These are phyloP conservation scores for Westerdykella sp. DNA, from an alignment of 2,329 filamentous ascomycete genomes.

Conservation along the genomic window DNA sequence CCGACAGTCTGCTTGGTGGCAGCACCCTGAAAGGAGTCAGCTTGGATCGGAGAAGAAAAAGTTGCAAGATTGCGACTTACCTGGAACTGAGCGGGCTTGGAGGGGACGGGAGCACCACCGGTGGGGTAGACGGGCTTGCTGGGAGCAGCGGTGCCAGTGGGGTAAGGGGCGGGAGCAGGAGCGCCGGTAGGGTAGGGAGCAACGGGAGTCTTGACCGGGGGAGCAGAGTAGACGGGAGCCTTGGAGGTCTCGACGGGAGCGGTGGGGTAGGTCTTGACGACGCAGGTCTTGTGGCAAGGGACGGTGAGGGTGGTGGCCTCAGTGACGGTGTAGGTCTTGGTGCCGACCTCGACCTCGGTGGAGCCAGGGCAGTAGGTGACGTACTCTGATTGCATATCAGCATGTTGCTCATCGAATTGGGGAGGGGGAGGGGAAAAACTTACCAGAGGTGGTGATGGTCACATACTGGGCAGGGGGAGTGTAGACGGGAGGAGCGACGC, in stretches of 20 bases:
- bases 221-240: conserved; percentile 8
- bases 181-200: conserved; percentile 13
- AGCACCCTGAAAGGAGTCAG: conserved; percentile 45
- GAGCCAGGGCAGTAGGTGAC: conserved; percentile 24
- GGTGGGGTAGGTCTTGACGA: conserved; percentile 11
- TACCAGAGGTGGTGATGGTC: conserved; percentile 16
- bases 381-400: conserved; percentile 1
- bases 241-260: conserved; percentile 11
- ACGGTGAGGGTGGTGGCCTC: conserved; percentile 28
- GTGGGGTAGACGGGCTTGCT: conserved; percentile 9
- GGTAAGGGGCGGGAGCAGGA: conserved; percentile 4
- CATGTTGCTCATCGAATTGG: conserved; percentile 2
- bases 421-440: not conserved
- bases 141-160: conserved; percentile 2
- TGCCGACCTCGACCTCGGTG: conserved; percentile 20
- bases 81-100: conserved; percentile 17
- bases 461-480: conserved; percentile 15
- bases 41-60: conserved; percentile 9
- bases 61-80: conserved; percentile 1
- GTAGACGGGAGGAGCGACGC: conserved; percentile 9
- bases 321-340: conserved; percentile 30
- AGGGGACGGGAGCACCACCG: conserved; percentile 18
- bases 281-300: conserved; percentile 21
- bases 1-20: conserved; percentile 48
- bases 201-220: conserved; percentile 1